These are phyloP conservation scores for Candida palmyrensis DNA, from an alignment of 805 yeast species.

Conservation along the genomic window DNA sequence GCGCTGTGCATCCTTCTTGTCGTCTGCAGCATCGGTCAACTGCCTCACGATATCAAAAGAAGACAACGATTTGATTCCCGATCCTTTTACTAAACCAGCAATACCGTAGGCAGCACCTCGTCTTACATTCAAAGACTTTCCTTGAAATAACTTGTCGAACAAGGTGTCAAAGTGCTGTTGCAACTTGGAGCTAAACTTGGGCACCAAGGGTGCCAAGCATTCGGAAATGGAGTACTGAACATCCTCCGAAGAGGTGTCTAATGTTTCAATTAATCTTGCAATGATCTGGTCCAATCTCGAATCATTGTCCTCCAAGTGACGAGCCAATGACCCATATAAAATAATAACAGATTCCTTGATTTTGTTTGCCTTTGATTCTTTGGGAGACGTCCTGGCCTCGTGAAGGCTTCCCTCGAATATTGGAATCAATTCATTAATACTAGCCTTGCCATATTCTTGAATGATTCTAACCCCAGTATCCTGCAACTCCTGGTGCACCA, in stretches of 20 bases:
- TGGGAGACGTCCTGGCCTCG: too few relatives aligned
- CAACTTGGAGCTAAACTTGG: conserved; percentile 46
- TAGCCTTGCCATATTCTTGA: conserved; percentile 54
- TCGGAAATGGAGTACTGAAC: conserved; percentile 86
- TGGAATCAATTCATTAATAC: conserved; percentile 72
- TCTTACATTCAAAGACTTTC: conserved; percentile 47
- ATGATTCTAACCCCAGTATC: conserved; percentile 83
- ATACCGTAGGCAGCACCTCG: conserved; percentile 96
- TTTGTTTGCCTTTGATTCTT: conserved; percentile 48
- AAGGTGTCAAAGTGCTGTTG: conserved; percentile 52
- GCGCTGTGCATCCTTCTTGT: conserved; percentile 63
- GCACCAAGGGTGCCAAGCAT: conserved; percentile 80
- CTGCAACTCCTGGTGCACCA: conserved; percentile 77
- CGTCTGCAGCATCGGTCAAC: conserved; percentile 80
- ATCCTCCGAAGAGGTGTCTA: conserved; percentile 83
- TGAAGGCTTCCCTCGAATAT: conserved; percentile 72
- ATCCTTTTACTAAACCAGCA: conserved; percentile 89
- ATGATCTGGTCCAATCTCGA: conserved; percentile 60
- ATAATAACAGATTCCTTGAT: conserved; percentile 79
- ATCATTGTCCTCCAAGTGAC: conserved; percentile 69
- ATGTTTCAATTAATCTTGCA: conserved; percentile 63
- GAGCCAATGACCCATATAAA: conserved; percentile 86
- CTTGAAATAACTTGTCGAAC: conserved; percentile 55
- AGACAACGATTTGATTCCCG: conserved; percentile 73
- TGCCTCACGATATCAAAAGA: conserved; percentile 73